Percentiles rank a stretch among this genome's conserved stretches.
phyloP scores from a whole-genome alignment of 345 rosid genomes.

The Gossypium mustelinum region DNA sequence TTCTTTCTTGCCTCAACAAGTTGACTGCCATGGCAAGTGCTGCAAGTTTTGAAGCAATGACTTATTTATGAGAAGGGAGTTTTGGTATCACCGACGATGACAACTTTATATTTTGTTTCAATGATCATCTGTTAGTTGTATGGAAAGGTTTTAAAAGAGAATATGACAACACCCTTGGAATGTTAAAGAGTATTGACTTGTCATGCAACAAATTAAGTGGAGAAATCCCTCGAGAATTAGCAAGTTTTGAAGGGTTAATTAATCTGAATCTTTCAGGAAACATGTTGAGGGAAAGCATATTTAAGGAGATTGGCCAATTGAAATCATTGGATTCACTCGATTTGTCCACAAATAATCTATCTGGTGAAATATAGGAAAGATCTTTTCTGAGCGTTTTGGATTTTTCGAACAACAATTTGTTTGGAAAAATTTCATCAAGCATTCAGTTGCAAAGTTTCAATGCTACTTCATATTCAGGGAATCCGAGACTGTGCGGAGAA shows the following conservation, averaged over 20 bases:
- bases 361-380: background rate
- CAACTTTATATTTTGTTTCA: no score
- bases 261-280: conserved; percentile 19
- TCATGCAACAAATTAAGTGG: background rate
- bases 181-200: no score
- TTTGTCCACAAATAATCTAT: conserved; percentile 15
- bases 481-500: conserved; percentile 11
- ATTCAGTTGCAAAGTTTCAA: background rate
- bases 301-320: background rate
- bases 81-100: no score
- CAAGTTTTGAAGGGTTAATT: background rate
- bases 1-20: no score
- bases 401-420: background rate
- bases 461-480: conserved; percentile 3
- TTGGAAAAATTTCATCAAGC: no score
- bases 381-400: background rate
- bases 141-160: no score
- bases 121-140: no score
- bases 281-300: conserved; percentile 11
- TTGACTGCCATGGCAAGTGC: no score
- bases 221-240: conserved; percentile 10
- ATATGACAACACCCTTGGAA: no score
- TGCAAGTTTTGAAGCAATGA: background rate
- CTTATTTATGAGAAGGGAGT: no score
- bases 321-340: background rate